Percentiles rank a stretch among this genome's conserved stretches.
Evolutionary conservation across 495 filamentous ascomycete species (phyloP).

Genomic region (Aspergillus leporis): DNA sequence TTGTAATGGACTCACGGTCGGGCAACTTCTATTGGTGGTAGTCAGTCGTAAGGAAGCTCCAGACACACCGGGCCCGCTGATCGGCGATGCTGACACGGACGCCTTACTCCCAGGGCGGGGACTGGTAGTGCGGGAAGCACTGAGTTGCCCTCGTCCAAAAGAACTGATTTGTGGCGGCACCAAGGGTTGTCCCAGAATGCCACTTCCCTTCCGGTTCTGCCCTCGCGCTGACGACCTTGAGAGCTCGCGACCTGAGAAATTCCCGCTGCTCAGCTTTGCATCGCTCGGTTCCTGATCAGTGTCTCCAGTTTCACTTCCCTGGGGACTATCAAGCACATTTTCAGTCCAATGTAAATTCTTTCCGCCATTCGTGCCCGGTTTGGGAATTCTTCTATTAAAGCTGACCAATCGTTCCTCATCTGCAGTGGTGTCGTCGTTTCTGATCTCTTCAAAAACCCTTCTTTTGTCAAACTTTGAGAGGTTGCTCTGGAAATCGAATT

Average conservation of each 20-base stretch:
- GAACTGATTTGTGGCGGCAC: slow-evolving; percentile 38
- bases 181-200: slow-evolving; percentile 40
- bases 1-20: slow-evolving; percentile 78
- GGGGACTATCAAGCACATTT: slow-evolving; percentile 76
- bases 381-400: slow-evolving; percentile 74
- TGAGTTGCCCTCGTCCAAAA: slow-evolving; percentile 37
- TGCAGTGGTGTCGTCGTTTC: slow-evolving; percentile 81
- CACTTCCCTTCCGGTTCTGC: slow-evolving; percentile 62
- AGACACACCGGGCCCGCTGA: slow-evolving; percentile 33
- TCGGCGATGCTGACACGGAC: slow-evolving; percentile 38
- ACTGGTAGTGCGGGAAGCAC: slow-evolving; percentile 44
- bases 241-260: slow-evolving; percentile 52
- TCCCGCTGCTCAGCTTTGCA: slow-evolving; percentile 55
- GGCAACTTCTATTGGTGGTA: slow-evolving; percentile 69
- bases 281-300: slow-evolving; percentile 56
- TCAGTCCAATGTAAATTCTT: slow-evolving; percentile 92
- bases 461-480: slow-evolving; percentile 94
- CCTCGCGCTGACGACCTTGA: slow-evolving; percentile 49
- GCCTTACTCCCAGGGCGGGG: slow-evolving; percentile 38
- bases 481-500: slow-evolving; percentile 89
- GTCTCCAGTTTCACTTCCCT: slow-evolving; percentile 71
- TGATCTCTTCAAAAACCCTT: slow-evolving; percentile 81
- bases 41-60: slow-evolving; percentile 48
- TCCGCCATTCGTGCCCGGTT: slow-evolving; percentile 76
- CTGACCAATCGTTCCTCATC: slow-evolving; percentile 87